These are phyloP conservation scores for Salix exigua DNA, from an alignment of 345 rosid genomes.

Conservation along the genomic window DNA sequence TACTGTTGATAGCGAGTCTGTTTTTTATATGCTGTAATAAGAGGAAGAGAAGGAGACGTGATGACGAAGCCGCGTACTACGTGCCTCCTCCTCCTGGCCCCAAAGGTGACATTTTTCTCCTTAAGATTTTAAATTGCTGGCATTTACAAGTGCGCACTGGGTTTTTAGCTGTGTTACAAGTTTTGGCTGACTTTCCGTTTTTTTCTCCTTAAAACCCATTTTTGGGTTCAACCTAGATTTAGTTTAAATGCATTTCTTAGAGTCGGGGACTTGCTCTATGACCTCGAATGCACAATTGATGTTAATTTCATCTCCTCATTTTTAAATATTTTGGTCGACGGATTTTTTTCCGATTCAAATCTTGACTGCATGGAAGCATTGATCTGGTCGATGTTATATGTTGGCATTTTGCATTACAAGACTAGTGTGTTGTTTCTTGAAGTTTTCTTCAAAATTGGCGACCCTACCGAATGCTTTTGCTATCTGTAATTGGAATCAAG, in stretches of 20 bases:
- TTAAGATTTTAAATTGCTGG: neutral
- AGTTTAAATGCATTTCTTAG: neutral
- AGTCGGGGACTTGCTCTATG: too few relatives aligned
- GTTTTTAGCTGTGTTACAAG: neutral
- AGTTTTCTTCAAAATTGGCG: too few relatives aligned
- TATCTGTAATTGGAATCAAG: neutral
- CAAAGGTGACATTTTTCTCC: slow-evolving; percentile 40
- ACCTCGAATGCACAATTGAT: too few relatives aligned
- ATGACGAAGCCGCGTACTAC: slow-evolving; percentile 25
- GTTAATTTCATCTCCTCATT: too few relatives aligned
- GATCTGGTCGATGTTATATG: neutral
- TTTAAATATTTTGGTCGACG: too few relatives aligned
- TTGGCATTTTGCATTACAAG: too few relatives aligned
- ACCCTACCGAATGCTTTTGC: neutral
- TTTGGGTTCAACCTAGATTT: neutral
- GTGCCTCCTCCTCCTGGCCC: slow-evolving; percentile 40
- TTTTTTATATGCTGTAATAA: slow-evolving; percentile 19
- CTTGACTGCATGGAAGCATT: neutral
- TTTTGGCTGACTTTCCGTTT: neutral
- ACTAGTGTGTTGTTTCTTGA: too few relatives aligned
- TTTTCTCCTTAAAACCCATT: neutral
- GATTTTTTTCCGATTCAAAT: neutral
- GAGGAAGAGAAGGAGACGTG: slow-evolving; percentile 19
- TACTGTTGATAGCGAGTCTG: slow-evolving; percentile 18
- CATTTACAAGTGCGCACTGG: neutral